A percentile compares a stretch with the other conserved stretches of the same genome.
Evolutionary conservation across 1,284 basidiomycete species (phyloP).

Genomic region (Chalciporus sp.): DNA sequence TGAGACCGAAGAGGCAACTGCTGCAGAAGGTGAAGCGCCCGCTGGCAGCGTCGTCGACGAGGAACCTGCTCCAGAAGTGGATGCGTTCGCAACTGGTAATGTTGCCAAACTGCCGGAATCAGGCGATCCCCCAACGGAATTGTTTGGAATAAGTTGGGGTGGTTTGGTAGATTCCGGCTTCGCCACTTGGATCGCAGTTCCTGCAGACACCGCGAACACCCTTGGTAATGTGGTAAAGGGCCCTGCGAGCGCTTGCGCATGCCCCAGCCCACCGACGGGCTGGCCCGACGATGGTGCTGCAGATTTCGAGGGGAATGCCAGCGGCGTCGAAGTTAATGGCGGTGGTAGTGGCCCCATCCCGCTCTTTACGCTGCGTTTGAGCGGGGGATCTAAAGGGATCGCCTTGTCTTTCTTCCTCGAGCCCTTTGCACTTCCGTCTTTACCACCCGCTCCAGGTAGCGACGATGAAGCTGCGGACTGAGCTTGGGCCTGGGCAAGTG

Average conservation of each 20-base stretch:
- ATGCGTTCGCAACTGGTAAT: constrained; percentile 1
- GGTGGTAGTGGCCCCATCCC: constrained; percentile 61
- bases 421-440: constrained; percentile 32
- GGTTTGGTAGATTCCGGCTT: constrained; percentile 10
- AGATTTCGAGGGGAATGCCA: constrained; percentile 34
- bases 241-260: neutral
- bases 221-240: constrained; percentile 11
- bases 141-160: neutral
- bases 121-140: neutral
- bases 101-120: neutral
- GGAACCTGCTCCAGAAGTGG: constrained; percentile 10
- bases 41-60: constrained; percentile 7
- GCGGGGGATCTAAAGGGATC: constrained; percentile 52
- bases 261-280: neutral
- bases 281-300: neutral
- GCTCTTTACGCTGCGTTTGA: constrained; percentile 67
- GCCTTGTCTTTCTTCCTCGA: constrained; percentile 58
- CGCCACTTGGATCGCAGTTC: neutral
- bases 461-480: constrained; percentile 16
- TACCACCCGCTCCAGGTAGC: constrained; percentile 26
- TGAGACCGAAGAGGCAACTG: constrained; percentile 20
- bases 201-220: neutral
- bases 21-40: constrained; percentile 20
- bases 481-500: constrained; percentile 35
- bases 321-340: constrained; percentile 63